Evolutionary conservation across 2,329 filamentous ascomycete genomes (phyloP), one percentile per base, ranked within the genome.

Genomic region (Aspergillus sp.): DNA sequence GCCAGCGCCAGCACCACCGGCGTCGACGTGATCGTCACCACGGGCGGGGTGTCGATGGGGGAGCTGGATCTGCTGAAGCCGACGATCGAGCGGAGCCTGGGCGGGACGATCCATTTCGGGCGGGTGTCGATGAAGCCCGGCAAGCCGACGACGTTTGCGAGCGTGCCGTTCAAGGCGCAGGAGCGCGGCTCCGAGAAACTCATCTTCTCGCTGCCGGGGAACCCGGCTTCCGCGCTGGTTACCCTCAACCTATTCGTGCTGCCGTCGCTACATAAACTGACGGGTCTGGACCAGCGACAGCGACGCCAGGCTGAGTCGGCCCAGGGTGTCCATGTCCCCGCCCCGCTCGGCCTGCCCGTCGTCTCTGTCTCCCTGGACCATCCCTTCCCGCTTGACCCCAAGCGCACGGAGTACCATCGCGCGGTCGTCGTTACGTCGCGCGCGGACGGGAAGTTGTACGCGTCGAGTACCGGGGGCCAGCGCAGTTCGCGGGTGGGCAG

Each of bases 101-200:
- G 86, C 35, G 91, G 91, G 5, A 91, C 80, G 0, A 94, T 98
- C 44, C 91, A 95, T 60, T 98, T 98, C 48, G 91, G 91, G 15
- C 81, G 91, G 3, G 91, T 98, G 2, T 75, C 81, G 34, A 96
- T 98, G 91, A 98, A 98, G 66, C 91, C 91, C 0, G 91, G 91
- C 4, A 98, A 96, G 61, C 91, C 91, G 2, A 95, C 88, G 0
- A 98, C 91, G 0, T 98, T 98, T 57, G 91, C 91, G 2, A 95
- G 86, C 0, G 73, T 96, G 0, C 79, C 84, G 0, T 66, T 73
- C 51, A 79, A 79, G 43, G 48, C 55, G 4, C 72, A 73, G 40
- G 65, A 73, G 25, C 71, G 78, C 28, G 59, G 75, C 15, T n/a
- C n/a, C n/a, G 65, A 64, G 1, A 86, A 83, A 52, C 71, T 80